Evolutionary conservation across 345 rosid genomes (phyloP), one percentile per base, ranked within the genome.

Genomic region (Geranium brycei): DNA sequence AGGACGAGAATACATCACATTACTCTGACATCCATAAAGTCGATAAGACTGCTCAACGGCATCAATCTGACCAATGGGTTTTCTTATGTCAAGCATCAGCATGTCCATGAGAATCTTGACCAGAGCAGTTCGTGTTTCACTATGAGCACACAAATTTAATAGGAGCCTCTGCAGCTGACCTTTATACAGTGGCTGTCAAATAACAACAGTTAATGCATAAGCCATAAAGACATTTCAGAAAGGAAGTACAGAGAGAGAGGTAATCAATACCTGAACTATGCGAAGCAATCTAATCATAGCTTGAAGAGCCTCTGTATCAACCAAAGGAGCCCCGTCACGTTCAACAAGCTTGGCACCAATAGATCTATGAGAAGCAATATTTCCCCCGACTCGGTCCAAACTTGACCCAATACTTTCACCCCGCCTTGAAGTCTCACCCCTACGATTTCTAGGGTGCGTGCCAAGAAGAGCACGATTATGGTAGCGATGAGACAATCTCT

Each of bases 401-500:
- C 80, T 81, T 67, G 85, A 82, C 67, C 89, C 82, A 61, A 77
- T 71, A 63, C 88, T 85, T 77, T 89, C 96, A 71, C 78, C 81
- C 66, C 91, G 86, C 74, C 98, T 82, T 68, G 98, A 87, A 61
- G 95, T 70, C 85, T 89, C 98, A 73, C 91, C 96, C 74, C 98
- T 83, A 53, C 95, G 96, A 76, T 75, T 89, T 67, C 98, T 84
- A 66, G 96, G 88, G 72, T 92, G 87, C 98, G 89, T 89, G 28
- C 96, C 98, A 64, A 89, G 83, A 62, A 87, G 81, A 31, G 85
- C 66, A 67, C 87, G 98, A 69, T 85, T 92, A 66, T 81, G 89
- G 75, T 87, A 85, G 60, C 95, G 84, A 74, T 87, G 85, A 35
- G 98, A 95, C 71, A 89, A 87, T 74, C 98, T 87, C 76, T 92